Evolutionary conservation across 2,329 filamentous ascomycete species (phyloP).

Genomic region (Colletotrichum sojae): DNA sequence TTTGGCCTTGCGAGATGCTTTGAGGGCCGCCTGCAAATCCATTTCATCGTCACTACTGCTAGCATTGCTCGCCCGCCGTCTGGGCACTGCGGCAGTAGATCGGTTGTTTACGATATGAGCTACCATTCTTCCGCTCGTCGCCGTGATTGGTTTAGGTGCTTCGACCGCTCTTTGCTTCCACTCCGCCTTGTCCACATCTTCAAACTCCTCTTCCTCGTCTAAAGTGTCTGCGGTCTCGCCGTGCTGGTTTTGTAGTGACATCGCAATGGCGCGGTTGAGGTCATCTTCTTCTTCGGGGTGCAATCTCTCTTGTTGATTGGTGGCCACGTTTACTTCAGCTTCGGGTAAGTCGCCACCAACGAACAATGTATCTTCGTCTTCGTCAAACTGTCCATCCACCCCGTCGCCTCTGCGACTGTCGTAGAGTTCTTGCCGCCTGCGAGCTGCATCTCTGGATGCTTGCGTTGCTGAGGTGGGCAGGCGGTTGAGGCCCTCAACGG

Average conservation of each 20-base stretch:
- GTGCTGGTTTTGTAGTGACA: constrained; percentile 82
- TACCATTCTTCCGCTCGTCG: constrained; percentile 72
- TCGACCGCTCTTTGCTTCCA: constrained; percentile 71
- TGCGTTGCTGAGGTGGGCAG: constrained; percentile 64
- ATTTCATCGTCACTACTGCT: constrained; percentile 81
- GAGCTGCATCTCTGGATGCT: constrained; percentile 16
- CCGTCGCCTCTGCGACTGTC: constrained; percentile 24
- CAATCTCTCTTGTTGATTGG: constrained; percentile 51
- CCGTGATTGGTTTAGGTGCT: constrained; percentile 65
- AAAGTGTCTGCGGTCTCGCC: constrained; percentile 52
- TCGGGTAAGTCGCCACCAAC: constrained; percentile 53
- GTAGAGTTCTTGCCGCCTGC: constrained; percentile 19
- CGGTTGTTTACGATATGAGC: constrained; percentile 82
- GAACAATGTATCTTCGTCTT: constrained; percentile 71
- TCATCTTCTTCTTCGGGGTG: constrained; percentile 69
- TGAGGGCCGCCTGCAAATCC: constrained; percentile 83
- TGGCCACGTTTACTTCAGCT: constrained; percentile 29
- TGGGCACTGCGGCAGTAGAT: constrained; percentile 72
- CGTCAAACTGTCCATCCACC: constrained; percentile 46
- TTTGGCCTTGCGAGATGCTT: constrained; percentile 76
- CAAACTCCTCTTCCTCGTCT: constrained; percentile 61
- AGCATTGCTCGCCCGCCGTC: constrained; percentile 61
- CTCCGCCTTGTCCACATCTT: constrained; percentile 66
- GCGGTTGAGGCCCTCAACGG: constrained; percentile 89
- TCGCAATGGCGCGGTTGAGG: constrained; percentile 83